These are phyloP conservation scores for Mycena vulgaris DNA, from an alignment of 768 basidiomycete species.

Conservation along the genomic window DNA sequence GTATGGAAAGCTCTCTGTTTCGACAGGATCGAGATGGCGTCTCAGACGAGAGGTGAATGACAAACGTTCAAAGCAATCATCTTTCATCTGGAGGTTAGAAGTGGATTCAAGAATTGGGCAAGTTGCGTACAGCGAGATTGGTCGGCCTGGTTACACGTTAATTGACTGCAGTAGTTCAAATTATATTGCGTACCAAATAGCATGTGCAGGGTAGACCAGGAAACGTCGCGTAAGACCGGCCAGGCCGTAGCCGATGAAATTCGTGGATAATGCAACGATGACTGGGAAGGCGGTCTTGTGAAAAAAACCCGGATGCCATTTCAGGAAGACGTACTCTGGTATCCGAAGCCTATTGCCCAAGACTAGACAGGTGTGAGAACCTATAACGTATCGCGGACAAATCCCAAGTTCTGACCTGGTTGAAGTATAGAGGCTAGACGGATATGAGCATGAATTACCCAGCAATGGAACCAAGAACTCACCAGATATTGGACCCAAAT, in stretches of 20 bases:
- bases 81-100: not conserved
- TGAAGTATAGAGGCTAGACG: no score
- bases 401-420: no score
- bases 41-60: no score
- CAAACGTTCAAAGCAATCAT: not conserved
- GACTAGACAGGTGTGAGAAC: no score
- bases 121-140: constrained; percentile 45
- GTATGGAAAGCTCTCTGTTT: constrained; percentile 64
- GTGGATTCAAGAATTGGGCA: not conserved
- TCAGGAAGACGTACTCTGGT: constrained; percentile 59
- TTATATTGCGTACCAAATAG: constrained; percentile 78
- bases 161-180: no score
- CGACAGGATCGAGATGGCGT: no score
- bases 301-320: no score
- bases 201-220: constrained; percentile 70
- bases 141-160: no score
- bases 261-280: constrained; percentile 58
- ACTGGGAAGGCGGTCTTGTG: constrained; percentile 46
- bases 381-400: no score
- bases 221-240: constrained; percentile 68
- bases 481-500: no score
- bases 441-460: no score
- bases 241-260: constrained; percentile 63
- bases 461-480: no score
- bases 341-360: constrained; percentile 53